A percentile compares a stretch with the other conserved stretches of the same genome.
Evolutionary conservation across 2,329 filamentous ascomycete species (phyloP).

Genomic region (Metarhizium guizhouense): DNA sequence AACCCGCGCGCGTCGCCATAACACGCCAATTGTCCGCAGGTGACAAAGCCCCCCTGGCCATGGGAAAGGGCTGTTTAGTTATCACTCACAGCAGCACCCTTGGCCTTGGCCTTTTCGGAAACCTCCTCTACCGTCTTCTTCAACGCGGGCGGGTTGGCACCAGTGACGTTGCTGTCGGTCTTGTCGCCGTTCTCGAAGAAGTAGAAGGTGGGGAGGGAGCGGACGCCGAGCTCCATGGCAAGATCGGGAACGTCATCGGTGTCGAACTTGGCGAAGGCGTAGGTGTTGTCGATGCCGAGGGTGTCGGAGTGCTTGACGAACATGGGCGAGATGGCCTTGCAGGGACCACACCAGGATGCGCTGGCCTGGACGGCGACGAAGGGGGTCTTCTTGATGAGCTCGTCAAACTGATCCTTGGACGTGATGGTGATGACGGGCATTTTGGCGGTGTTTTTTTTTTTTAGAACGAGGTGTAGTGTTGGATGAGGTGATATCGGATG

Average conservation of each 20-base stretch:
- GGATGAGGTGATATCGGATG: neutral
- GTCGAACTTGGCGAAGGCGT: slow-evolving; percentile 51
- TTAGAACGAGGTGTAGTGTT: neutral
- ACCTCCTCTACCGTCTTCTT: slow-evolving; percentile 17
- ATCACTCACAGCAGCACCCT: slow-evolving; percentile 6
- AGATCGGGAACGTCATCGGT: slow-evolving; percentile 45
- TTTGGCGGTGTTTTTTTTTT: slow-evolving; percentile 7
- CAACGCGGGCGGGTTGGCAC: slow-evolving; percentile 25
- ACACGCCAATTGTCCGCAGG: neutral
- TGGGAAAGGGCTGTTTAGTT: too few species aligned
- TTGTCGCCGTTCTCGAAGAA: slow-evolving; percentile 48
- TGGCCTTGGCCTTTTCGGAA: slow-evolving; percentile 17
- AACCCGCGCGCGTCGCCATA: neutral
- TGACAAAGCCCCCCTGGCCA: neutral
- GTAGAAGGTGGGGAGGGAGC: slow-evolving; percentile 51
- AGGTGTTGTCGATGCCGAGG: slow-evolving; percentile 27
- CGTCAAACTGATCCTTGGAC: slow-evolving; percentile 36
- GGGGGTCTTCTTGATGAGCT: slow-evolving; percentile 36
- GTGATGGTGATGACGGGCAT: slow-evolving; percentile 30
- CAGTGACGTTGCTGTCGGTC: slow-evolving; percentile 31
- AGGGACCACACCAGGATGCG: slow-evolving; percentile 53
- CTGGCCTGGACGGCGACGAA: slow-evolving; percentile 50
- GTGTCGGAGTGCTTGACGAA: slow-evolving; percentile 38
- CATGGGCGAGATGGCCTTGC: slow-evolving; percentile 49
- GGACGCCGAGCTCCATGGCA: slow-evolving; percentile 39